Evolutionary conservation across 169 alveolate genomes (phyloP).

Genomic region (Cyclospora cayetanensis): DNA sequence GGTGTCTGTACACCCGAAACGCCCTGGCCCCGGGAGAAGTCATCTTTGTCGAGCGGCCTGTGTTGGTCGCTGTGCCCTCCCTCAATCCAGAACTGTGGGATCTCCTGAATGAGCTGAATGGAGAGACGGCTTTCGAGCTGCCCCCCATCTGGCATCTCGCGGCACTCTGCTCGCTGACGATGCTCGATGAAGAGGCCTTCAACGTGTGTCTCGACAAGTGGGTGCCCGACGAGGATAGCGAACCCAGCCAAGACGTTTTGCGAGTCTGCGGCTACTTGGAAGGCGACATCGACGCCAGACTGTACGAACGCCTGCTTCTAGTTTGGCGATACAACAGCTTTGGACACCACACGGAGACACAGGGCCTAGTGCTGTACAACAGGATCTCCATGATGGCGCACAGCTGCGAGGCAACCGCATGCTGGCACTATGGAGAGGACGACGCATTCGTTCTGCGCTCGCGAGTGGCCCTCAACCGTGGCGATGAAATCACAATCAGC

Average conservation of each 20-base stretch:
- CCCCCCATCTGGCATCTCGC: slow-evolving; percentile 84
- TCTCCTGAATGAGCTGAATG: slow-evolving; percentile 11
- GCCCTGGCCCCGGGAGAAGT: slow-evolving; percentile 63
- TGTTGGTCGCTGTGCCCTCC: slow-evolving; percentile 67
- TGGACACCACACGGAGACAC: slow-evolving; percentile 75
- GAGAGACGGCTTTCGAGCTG: slow-evolving; percentile 63
- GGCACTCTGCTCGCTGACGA: slow-evolving; percentile 76
- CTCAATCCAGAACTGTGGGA: slow-evolving; percentile 29
- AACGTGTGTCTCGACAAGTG: slow-evolving; percentile 77
- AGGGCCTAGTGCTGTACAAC: slow-evolving; percentile 74
- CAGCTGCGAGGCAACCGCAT: slow-evolving; percentile 76
- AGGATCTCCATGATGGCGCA: slow-evolving; percentile 71
- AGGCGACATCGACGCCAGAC: background rate
- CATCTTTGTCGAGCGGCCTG: slow-evolving; percentile 65
- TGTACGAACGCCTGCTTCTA: slow-evolving; percentile 52
- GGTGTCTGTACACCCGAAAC: slow-evolving; percentile 66
- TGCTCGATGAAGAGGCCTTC: slow-evolving; percentile 74
- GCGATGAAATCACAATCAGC: slow-evolving; percentile 81
- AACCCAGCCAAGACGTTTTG: slow-evolving; percentile 60
- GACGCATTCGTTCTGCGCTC: slow-evolving; percentile 80
- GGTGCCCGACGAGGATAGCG: slow-evolving; percentile 74
- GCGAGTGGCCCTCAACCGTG: slow-evolving; percentile 72
- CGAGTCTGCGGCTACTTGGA: slow-evolving; percentile 5
- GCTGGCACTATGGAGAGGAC: slow-evolving; percentile 82
- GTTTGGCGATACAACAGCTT: slow-evolving; percentile 74